Evolutionary conservation across 1,139 yeast genomes (phyloP), one percentile per base, ranked within the genome.

Genomic region (Dujonia santamariae): DNA sequence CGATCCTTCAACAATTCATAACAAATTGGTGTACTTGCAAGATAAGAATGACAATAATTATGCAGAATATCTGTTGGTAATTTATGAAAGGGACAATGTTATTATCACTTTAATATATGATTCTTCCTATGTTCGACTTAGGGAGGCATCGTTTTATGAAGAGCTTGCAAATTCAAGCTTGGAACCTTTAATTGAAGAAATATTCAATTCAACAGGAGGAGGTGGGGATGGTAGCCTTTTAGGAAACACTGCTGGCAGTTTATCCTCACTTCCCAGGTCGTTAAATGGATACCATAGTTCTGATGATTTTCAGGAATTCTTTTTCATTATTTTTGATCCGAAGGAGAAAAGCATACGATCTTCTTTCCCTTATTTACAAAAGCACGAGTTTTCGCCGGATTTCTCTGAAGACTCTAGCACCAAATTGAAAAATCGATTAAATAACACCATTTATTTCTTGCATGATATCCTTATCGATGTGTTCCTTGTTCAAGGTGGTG

Each of bases 401-500:
- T n/a, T 19, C 24, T 15, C 32, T 12, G 39, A 19, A 43, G 38
- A 26, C 35, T 41, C 16, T 37, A 35, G 16, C 40, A 43, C 37
- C 38, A 43, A 18, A 34, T 40, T 23, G 39, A 32, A 33, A 37
- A 23, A 28, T 41, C 28, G 36, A 23, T 9, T 26, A 32, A 30
- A 21, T 28, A 56, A 54, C 34, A 65, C 66, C 4, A 56, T 67
- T 47, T 60, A 58, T 31, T 61, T 61, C 39, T 50, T 69, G 12
- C 75, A 69, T 44, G 69, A 67, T 39, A 67, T 67, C 40, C 47
- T 69, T 21, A 48, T 56, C 8, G 60, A 59, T 26, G 47, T 67
- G 15, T 65, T 66, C 36, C 39, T 61, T 24, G 44, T 51, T 32
- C 59, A 56, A 31, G 46, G 48, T 9, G 48, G 51, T 37, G 37